Evolutionary conservation across 163 green algal genomes (phyloP).

Genomic region (Prototheca cutis): DNA sequence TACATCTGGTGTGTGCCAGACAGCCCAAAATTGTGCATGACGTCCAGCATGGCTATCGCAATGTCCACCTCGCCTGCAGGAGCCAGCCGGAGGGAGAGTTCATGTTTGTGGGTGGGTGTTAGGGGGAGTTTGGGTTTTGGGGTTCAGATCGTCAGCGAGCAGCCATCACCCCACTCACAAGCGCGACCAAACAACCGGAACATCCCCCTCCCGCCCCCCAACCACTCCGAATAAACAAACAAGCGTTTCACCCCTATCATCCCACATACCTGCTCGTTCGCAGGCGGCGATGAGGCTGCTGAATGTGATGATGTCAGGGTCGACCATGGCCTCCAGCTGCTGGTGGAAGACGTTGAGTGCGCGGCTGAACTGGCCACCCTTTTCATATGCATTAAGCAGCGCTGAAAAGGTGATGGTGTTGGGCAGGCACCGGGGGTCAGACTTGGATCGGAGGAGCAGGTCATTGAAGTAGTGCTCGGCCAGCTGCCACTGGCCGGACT

Average conservation of each 20-base stretch:
- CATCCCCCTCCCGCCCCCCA: too few species aligned
- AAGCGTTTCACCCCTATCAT: too few species aligned
- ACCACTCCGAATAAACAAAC: too few species aligned
- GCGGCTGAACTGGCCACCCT: conserved; percentile 20
- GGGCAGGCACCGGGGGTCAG: conserved; percentile 6
- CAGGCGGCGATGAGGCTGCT: conserved; percentile 22
- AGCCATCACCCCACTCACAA: too few species aligned
- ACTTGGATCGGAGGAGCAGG: conserved; percentile 31
- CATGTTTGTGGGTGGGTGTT: too few species aligned
- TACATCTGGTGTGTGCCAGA: conserved; percentile 21
- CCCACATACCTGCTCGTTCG: conserved; percentile 14
- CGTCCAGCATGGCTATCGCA: conserved; percentile 18
- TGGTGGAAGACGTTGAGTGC: conserved; percentile 20
- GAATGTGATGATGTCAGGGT: conserved; percentile 33
- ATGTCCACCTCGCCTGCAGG: conserved; percentile 4
- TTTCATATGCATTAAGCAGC: conserved; percentile 31
- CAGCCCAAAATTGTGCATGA: conserved; percentile 20
- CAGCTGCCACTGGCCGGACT: conserved; percentile 32
- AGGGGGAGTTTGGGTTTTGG: background rate
- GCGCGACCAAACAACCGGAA: too few species aligned
- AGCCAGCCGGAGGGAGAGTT: too few species aligned
- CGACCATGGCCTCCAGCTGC: conserved; percentile 14
- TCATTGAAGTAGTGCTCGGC: conserved; percentile 58
- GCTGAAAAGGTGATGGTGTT: conserved; percentile 32
- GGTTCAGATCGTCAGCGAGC: too few species aligned